phyloP scores from a whole-genome alignment of 495 filamentous ascomycete species.

The Neurospora sp. region DNA sequence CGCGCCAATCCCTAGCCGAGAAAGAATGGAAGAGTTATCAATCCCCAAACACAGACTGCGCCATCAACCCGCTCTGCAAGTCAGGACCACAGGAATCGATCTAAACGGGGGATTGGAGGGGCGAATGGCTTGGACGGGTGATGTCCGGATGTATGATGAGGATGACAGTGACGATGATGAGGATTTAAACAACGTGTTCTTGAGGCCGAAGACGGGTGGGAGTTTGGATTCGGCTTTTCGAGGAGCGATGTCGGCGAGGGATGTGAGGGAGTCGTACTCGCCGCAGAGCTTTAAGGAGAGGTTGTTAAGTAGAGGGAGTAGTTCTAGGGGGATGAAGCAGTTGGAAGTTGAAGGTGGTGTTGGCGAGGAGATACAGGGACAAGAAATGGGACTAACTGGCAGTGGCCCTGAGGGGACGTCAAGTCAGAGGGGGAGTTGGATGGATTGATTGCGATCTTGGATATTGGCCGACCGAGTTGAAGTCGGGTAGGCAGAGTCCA shows the following conservation, averaged over 20 bases:
- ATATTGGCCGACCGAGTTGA: not conserved
- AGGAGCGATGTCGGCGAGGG: not conserved
- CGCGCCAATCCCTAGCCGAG: not conserved
- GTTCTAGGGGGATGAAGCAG: not conserved
- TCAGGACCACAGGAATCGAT: slow-evolving; percentile 5
- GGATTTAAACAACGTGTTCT: not conserved
- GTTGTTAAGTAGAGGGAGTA: slow-evolving; percentile 7
- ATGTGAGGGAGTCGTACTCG: slow-evolving; percentile 9
- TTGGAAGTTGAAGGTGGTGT: not conserved
- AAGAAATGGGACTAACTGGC: not conserved
- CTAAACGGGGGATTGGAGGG: not conserved
- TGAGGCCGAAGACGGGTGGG: not conserved
- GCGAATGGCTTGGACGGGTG: not conserved
- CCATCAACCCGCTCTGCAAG: slow-evolving; percentile 7
- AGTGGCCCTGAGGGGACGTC: not conserved
- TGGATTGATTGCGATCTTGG: not conserved
- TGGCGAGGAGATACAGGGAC: not conserved
- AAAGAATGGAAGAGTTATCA: not conserved
- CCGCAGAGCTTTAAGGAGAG: slow-evolving; percentile 20
- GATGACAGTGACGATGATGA: not conserved
- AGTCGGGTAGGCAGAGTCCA: not conserved
- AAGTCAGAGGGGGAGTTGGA: not conserved
- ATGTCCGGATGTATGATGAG: not conserved
- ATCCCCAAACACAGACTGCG: not conserved
- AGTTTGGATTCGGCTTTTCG: not conserved